Evolutionary conservation across 1,284 basidiomycete species (phyloP).

Genomic region (Irpex lacteus): DNA sequence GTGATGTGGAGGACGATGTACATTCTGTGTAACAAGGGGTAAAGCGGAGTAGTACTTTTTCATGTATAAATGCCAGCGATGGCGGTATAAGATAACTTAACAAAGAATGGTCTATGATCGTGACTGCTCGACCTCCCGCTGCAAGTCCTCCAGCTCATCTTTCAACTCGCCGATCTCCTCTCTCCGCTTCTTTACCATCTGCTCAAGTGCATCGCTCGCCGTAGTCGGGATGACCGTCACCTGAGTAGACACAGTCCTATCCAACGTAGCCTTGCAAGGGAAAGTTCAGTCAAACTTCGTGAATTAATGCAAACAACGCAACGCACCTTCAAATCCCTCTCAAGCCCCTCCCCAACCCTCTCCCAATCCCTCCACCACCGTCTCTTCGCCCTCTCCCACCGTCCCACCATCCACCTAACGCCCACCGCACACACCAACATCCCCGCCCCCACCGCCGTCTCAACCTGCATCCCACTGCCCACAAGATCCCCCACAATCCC

Average conservation of each 20-base stretch:
- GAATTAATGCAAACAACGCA: background rate
- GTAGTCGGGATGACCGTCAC: slow-evolving; percentile 30
- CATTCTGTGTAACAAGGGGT: background rate
- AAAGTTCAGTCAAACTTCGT: background rate
- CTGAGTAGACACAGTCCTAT: slow-evolving; percentile 45
- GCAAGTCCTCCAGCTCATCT: slow-evolving; percentile 31
- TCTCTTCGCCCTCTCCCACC: slow-evolving; percentile 71
- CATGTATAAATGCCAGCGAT: background rate
- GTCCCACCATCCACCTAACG: slow-evolving; percentile 64
- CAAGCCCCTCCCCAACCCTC: slow-evolving; percentile 67
- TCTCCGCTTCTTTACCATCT: slow-evolving; percentile 36
- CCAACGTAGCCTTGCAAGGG: slow-evolving; percentile 50
- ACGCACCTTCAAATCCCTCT: slow-evolving; percentile 69
- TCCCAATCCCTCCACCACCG: slow-evolving; percentile 75
- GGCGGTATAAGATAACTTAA: background rate
- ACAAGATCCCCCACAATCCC: slow-evolving; percentile 34
- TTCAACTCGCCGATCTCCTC: slow-evolving; percentile 45
- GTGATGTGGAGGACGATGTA: too few relatives aligned
- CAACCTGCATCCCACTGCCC: slow-evolving; percentile 43
- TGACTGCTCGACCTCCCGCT: background rate
- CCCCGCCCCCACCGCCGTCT: slow-evolving; percentile 63
- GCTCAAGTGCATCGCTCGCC: slow-evolving; percentile 40
- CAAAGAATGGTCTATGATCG: background rate
- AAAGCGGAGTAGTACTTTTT: background rate
- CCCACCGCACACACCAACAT: slow-evolving; percentile 50